phyloP scores from a whole-genome alignment of 2,329 filamentous ascomycete genomes.

The Tolypocladium cylindrosporum region DNA sequence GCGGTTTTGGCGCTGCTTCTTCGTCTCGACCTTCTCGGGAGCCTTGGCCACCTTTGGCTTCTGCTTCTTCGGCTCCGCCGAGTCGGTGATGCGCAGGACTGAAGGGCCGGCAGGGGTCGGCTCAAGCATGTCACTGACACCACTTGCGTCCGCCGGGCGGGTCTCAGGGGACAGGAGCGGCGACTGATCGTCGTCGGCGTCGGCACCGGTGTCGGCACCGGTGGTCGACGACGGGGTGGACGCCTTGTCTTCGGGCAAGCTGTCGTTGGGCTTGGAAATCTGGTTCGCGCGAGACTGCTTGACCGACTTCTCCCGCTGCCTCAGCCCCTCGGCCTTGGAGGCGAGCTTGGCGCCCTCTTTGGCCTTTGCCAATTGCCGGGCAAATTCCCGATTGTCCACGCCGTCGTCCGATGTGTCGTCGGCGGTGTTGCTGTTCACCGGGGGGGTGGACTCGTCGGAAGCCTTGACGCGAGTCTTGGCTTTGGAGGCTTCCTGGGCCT shows the following conservation, averaged over 20 bases:
- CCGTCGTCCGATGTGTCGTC: constrained; percentile 44
- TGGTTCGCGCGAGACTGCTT: constrained; percentile 57
- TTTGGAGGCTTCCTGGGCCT: constrained; percentile 26
- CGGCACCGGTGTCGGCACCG: constrained; percentile 61
- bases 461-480: constrained; percentile 20
- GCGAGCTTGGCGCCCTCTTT: constrained; percentile 58
- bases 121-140: constrained; percentile 90
- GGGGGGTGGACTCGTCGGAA: constrained; percentile 14
- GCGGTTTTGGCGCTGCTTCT: constrained; percentile 92
- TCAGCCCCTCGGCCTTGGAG: constrained; percentile 42
- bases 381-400: constrained; percentile 65
- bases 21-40: constrained; percentile 64
- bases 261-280: constrained; percentile 25
- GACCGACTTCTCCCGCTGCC: constrained; percentile 58
- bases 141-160: constrained; percentile 47
- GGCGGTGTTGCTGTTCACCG: constrained; percentile 13
- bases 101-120: constrained; percentile 55
- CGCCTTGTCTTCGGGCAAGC: constrained; percentile 30
- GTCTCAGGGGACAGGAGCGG: constrained; percentile 56
- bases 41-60: constrained; percentile 53
- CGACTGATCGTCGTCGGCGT: constrained; percentile 75
- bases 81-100: constrained; percentile 66
- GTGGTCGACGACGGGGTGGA: constrained; percentile 56
- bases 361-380: constrained; percentile 58
- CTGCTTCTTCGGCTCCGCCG: constrained; percentile 47